Conservation (phyloP, 805 yeast genomes). For the Lipomyces anomalus region DNA sequence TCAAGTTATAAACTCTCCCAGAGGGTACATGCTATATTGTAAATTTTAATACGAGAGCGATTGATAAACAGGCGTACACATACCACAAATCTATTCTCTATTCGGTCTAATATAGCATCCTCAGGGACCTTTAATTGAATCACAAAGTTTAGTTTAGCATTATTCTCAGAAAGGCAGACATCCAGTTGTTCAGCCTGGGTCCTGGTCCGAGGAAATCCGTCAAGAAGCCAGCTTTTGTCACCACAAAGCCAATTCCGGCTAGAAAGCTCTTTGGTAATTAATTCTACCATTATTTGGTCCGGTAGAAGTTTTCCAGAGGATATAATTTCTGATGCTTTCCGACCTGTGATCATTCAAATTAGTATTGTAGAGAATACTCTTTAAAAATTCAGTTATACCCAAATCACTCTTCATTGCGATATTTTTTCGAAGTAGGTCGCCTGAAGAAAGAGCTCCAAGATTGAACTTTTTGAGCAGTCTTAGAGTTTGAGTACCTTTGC, state of each 20-base stretch:
- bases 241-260: conserved; percentile 41
- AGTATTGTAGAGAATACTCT: neutral
- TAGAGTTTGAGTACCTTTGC: conserved; percentile 85
- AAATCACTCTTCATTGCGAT: conserved; percentile 49
- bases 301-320: conserved; percentile 66
- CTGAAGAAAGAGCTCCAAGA: conserved; percentile 66
- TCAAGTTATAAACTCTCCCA: conserved; percentile 79
- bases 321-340: conserved; percentile 51
- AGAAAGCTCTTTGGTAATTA: conserved; percentile 50
- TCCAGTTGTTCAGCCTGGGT: conserved; percentile 64
- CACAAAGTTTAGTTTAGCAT: conserved; percentile 60
- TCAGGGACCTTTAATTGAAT: conserved; percentile 86
- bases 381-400: conserved; percentile 38
- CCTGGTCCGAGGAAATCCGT: conserved; percentile 85
- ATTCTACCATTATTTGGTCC: conserved; percentile 56
- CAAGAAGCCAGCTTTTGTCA: conserved; percentile 60
- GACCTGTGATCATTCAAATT: conserved; percentile 21
- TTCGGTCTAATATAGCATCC: conserved; percentile 70
- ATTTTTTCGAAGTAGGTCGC: conserved; percentile 72
- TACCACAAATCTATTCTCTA: conserved; percentile 82
- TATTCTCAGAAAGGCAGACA: conserved; percentile 35
- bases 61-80: conserved; percentile 18
- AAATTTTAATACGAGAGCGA: neutral
- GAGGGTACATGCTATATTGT: conserved; percentile 73
- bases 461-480: conserved; percentile 49